Conservation (phyloP, 768 basidiomycete genomes). For the Pisolithus tinctorius region DNA sequence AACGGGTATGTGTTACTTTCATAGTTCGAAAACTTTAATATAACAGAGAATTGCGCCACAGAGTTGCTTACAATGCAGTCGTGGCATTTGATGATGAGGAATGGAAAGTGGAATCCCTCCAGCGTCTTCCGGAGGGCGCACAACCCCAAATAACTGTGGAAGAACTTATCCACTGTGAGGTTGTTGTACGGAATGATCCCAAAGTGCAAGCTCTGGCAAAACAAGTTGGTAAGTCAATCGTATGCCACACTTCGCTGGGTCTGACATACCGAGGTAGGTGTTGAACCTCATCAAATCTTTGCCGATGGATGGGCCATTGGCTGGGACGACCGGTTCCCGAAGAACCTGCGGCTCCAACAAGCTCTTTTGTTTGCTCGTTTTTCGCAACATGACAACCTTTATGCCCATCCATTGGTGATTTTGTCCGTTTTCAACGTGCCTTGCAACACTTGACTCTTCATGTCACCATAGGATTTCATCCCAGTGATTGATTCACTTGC, state of each 20-base stretch:
- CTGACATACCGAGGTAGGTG: constrained; percentile 34
- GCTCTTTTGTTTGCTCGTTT: constrained; percentile 73
- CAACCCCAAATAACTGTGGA: constrained; percentile 83
- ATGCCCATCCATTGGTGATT: constrained; percentile 79
- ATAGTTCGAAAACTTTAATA: constrained; percentile 3
- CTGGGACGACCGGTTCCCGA: constrained; percentile 81
- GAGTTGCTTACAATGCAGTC: constrained; percentile 50
- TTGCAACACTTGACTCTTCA: constrained; percentile 11
- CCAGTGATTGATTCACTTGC: constrained; percentile 68
- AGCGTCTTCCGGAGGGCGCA: constrained; percentile 52
- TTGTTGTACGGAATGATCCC: constrained; percentile 60
- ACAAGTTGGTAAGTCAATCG: constrained; percentile 52
- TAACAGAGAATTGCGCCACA: constrained; percentile 13
- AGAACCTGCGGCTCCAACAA: constrained; percentile 65
- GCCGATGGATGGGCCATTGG: constrained; percentile 92
- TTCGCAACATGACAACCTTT: constrained; percentile 76
- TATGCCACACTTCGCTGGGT: not conserved
- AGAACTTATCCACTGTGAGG: constrained; percentile 72
- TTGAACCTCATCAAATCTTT: constrained; percentile 60
- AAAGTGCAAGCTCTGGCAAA: constrained; percentile 64
- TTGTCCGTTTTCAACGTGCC: constrained; percentile 8
- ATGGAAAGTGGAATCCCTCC: constrained; percentile 60
- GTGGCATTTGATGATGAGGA: constrained; percentile 42
- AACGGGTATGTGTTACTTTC: constrained; percentile 48
- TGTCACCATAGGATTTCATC: constrained; percentile 52